Percentiles rank a stretch among this genome's conserved stretches.
These are phyloP conservation scores for Neonectria sp. DNA, from an alignment of 2,329 filamentous ascomycete genomes.

Conservation along the genomic window DNA sequence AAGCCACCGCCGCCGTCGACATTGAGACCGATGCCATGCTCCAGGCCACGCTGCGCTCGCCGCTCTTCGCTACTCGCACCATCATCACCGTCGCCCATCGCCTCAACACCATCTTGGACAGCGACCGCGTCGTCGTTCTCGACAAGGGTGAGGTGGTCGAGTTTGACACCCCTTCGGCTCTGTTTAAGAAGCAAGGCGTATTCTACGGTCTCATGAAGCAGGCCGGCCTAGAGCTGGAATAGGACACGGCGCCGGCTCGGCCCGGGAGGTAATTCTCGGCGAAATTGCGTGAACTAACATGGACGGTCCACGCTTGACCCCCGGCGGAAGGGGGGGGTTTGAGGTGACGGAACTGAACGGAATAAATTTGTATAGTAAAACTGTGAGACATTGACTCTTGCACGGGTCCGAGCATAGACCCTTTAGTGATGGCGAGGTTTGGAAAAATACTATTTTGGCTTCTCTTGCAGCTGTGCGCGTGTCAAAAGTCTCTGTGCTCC, in stretches of 20 bases:
- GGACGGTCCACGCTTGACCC: not conserved
- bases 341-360: constrained; percentile 4
- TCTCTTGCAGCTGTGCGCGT: constrained; percentile 9
- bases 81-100: constrained; percentile 99
- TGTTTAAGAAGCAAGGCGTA: constrained; percentile 81
- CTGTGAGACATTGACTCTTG: constrained; percentile 4
- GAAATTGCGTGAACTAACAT: constrained; percentile 10
- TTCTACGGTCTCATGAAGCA: constrained; percentile 96
- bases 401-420: constrained; percentile 3
- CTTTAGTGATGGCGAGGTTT: not conserved
- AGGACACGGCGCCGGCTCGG: constrained; percentile 17
- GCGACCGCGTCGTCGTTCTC: constrained; percentile 92
- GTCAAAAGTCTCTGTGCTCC: not conserved
- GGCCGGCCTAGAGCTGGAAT: constrained; percentile 78
- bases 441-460: constrained; percentile 8
- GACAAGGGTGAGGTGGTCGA: constrained; percentile 92
- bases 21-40: constrained; percentile 78
- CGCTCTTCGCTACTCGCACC: constrained; percentile 87
- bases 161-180: constrained; percentile 87
- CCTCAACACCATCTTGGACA: constrained; percentile 95
- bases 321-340: constrained; percentile 2
- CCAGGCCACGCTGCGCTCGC: constrained; percentile 74
- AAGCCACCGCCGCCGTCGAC: constrained; percentile 88
- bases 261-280: constrained; percentile 13
- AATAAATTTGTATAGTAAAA: constrained; percentile 28